Evolutionary conservation across 2,329 filamentous ascomycete genomes (phyloP).

Genomic region (Exophiala dermatitidis): DNA sequence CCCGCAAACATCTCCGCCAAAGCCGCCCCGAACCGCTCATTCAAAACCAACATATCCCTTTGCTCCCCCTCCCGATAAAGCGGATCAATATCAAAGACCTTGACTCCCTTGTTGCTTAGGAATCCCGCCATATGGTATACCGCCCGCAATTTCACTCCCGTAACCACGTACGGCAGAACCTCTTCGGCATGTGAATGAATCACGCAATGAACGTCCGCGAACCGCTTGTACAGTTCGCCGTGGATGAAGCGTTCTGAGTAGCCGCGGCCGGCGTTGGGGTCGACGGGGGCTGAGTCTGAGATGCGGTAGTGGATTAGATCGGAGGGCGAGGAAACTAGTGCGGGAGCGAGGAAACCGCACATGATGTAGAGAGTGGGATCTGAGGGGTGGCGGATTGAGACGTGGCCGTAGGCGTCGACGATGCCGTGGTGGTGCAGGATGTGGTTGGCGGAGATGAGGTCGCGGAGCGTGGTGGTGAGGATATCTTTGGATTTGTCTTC

Average conservation of each 20-base stretch:
- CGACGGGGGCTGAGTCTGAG: slow-evolving; percentile 37
- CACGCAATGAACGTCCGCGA: slow-evolving; percentile 36
- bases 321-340: slow-evolving; percentile 37
- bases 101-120: slow-evolving; percentile 30
- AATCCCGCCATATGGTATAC: slow-evolving; percentile 43
- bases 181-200: slow-evolving; percentile 42
- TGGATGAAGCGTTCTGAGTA: slow-evolving; percentile 44
- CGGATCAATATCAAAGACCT: slow-evolving; percentile 33
- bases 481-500: not conserved
- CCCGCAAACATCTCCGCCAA: too few species aligned
- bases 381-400: slow-evolving; percentile 47
- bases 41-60: slow-evolving; percentile 37
- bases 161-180: slow-evolving; percentile 39
- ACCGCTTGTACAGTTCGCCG: slow-evolving; percentile 42
- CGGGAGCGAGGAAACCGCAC: slow-evolving; percentile 44
- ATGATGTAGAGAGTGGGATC: slow-evolving; percentile 45
- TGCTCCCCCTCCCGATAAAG: slow-evolving; percentile 28
- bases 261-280: slow-evolving; percentile 35
- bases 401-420: slow-evolving; percentile 51
- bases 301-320: slow-evolving; percentile 47
- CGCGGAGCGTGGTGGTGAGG: slow-evolving; percentile 13
- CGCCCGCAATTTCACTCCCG: slow-evolving; percentile 37
- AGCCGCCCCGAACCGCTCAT: slow-evolving; percentile 31
- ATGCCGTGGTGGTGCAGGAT: slow-evolving; percentile 47
- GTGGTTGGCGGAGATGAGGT: slow-evolving; percentile 24